phyloP scores from a whole-genome alignment of 257 asterid species.

The Echites panduratus region DNA sequence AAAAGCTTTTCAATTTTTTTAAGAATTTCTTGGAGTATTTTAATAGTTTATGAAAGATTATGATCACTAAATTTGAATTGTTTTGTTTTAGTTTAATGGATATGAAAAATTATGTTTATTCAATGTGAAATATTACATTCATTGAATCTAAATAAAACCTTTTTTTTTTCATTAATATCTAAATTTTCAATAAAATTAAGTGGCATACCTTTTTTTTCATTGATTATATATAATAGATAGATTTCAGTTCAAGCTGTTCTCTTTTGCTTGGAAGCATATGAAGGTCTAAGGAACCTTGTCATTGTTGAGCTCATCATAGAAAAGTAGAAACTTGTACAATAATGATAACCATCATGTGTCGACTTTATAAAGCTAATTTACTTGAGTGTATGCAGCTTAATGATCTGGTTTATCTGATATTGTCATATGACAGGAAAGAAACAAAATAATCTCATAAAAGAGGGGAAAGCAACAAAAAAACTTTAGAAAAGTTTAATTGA shows the following conservation, averaged over 20 bases:
- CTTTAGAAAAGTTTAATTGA: not conserved
- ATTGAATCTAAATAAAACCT: too few relatives aligned
- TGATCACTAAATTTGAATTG: too few relatives aligned
- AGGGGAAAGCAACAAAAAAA: not conserved
- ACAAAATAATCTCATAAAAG: not conserved
- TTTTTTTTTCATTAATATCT: too few relatives aligned
- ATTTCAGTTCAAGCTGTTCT: not conserved
- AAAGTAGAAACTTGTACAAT: not conserved
- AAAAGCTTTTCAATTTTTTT: too few relatives aligned
- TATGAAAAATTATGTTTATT: too few relatives aligned
- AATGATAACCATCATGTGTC: not conserved
- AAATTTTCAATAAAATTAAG: too few relatives aligned
- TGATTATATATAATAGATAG: not conserved
- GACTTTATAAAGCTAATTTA: not conserved
- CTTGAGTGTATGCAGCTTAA: not conserved
- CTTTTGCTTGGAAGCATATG: not conserved
- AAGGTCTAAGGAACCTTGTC: not conserved
- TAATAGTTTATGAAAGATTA: too few relatives aligned
- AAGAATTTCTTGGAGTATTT: too few relatives aligned
- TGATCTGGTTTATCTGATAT: not conserved
- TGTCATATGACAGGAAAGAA: not conserved
- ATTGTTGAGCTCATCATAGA: not conserved
- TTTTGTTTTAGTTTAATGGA: too few relatives aligned
- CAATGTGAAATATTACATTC: too few relatives aligned
- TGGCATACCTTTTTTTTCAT: too few relatives aligned